Conservation (phyloP, 352 stramenopile genomes). For the Globisporangium alternatum region DNA sequence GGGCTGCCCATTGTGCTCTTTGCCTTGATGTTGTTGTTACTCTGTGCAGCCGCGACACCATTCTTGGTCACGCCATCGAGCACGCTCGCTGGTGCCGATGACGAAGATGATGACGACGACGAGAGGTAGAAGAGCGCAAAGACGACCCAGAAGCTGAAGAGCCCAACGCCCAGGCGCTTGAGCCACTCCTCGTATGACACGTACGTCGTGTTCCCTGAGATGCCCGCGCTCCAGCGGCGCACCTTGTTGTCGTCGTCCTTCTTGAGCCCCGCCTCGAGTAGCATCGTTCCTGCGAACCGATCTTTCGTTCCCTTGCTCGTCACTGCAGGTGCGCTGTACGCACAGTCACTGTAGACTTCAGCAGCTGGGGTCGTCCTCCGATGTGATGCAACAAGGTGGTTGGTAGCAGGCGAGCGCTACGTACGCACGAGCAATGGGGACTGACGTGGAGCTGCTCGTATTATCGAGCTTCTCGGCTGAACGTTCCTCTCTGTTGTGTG, state of each 20-base stretch:
- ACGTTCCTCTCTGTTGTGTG: not conserved
- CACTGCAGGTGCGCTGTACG: too few species aligned
- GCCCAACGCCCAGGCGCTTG: conserved; percentile 46
- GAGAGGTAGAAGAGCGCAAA: conserved; percentile 50
- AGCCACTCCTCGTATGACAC: conserved; percentile 61
- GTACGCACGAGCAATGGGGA: too few species aligned
- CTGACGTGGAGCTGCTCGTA: too few species aligned
- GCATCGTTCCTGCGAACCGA: conserved; percentile 25
- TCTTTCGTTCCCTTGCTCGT: not conserved
- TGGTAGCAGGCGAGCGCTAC: too few species aligned
- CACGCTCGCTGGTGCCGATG: not conserved
- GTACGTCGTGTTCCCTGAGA: conserved; percentile 20
- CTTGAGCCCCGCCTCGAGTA: conserved; percentile 57
- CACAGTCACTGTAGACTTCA: too few species aligned
- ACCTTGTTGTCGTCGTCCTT: conserved; percentile 51
- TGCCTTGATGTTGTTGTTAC: conserved; percentile 1
- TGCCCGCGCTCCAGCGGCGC: conserved; percentile 23
- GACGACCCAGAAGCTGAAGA: conserved; percentile 56
- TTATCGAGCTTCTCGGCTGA: not conserved
- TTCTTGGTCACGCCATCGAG: not conserved
- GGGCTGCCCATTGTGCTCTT: conserved; percentile 28
- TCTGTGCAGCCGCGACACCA: not conserved
- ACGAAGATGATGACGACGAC: not conserved
- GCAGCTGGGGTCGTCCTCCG: too few species aligned
- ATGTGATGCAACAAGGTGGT: too few species aligned